Base-by-base conservation (phyloP, 148 eudicot species). In the Silene conica region DNA sequence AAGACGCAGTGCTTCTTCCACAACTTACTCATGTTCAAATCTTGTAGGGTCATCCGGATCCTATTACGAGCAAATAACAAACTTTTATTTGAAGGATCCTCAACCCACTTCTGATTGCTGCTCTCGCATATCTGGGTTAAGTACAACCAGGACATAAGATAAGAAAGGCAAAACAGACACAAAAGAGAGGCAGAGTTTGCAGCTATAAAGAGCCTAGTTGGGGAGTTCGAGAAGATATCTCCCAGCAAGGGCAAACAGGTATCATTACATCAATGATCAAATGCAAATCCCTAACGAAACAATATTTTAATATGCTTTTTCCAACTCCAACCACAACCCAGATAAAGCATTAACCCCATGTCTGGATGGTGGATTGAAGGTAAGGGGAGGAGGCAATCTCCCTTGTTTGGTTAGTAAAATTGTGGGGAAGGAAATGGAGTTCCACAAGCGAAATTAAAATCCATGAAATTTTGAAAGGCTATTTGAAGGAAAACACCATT, bases 81-180 rank as follows among this genome's bases (percentile, higher is more conserved):
- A 82, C 90, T 95, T 77, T 56, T 80, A 67, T 95, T 95, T 70
- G 94, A 82, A 41, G 99, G 99, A 85, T 95, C 97, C 84, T 95
- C 99, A 72, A 95, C 97, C 97, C 97, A 95, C 68, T 87, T 87
- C 78, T 84, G 96, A 77, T 83, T 81, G 68, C 70, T 82, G 72
- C 77, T 79, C 82, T 62, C 71, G 84, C 99, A 95, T 77, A 95
- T 86, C 99, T 95, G 87, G 81, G 80, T 69, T 69, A 67, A 19
- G 63, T 72, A 70, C 52, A 73, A 55, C 67, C 59, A 55, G 41
- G 71, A 56, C 25, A 69, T n/a, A 31, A 7, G 60, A 28, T 1
- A 45, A 28, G 23, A 14, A 58, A 15, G 69, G 34, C 54, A 60
- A 21, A 45, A 9, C 13, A 9, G 28, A 16, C 65, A 61, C 13